Evolutionary conservation across 1,284 basidiomycete genomes (phyloP), one percentile per base, ranked within the genome.

Genomic region (Ustilago loliicola): DNA sequence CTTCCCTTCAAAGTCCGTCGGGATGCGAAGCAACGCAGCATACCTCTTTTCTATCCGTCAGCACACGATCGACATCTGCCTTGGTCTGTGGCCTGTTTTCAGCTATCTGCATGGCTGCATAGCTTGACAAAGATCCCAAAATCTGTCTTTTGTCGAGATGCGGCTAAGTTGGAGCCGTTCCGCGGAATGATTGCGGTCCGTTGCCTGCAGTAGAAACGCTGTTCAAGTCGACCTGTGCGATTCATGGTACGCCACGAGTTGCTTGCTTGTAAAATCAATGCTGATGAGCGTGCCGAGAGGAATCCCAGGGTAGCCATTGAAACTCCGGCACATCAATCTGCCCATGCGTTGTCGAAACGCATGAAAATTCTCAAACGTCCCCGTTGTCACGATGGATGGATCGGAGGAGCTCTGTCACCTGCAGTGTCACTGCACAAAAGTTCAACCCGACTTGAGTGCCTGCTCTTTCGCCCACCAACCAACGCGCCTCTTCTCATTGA

Each of bases 361-460:
- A 53, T 53, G n/a, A 53, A 53, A 50, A 50, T 50, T 10, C 1
- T 27, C 5, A 29, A 50, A 29, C 11, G 29, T 53, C 30, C 32
- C 51, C 51, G 51, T 53, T 53, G 51, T 53, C 51, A 53, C 51
- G 51, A 32, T n/a, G n/a, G 32, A 53, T 17, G 51, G 15, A 34
- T 53, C 30, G 51, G 51, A 34, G 51, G 4, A 51, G 25, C 48
- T 51, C 48, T 27, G 48, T 50, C 48, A 29, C n/a, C 2, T 27
- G 48, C 48, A 50, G 27, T 50, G 48, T 50, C 48, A 10, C 40
- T 45, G 7, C 7, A 13, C 34, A n/a, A n/a, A n/a, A n/a, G n/a
- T 34, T 9, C 34, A 34, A 34, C 19, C 21, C 42, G 42, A 21
- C n/a, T n/a, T 21, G n/a, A 6, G n/a, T 15, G 21, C 15, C 42